These are phyloP conservation scores for Naganishia sp. DNA, from an alignment of 1,284 basidiomycete species.

Conservation along the genomic window DNA sequence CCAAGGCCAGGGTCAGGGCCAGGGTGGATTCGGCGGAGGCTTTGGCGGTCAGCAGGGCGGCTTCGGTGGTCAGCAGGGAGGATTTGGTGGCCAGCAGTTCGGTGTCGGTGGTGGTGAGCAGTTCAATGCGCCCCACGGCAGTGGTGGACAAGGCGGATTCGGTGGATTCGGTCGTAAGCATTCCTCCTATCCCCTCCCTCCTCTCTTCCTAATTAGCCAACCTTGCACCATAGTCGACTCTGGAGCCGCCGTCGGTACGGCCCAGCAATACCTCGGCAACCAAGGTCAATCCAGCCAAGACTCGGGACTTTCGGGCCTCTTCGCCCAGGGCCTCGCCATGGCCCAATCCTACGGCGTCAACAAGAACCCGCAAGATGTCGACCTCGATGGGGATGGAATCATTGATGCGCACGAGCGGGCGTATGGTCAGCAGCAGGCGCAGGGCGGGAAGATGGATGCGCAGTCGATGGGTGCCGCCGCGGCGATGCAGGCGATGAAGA, in stretches of 20 bases:
- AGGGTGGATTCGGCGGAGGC: constrained; percentile 6
- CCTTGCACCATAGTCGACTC: constrained; percentile 44
- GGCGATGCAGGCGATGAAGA: constrained; percentile 53
- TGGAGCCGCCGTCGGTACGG: constrained; percentile 43
- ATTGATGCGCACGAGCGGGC: constrained; percentile 60
- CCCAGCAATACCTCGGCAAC: constrained; percentile 36
- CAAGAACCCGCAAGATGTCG: constrained; percentile 42
- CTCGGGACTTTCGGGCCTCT: constrained; percentile 5
- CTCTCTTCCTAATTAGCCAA: neutral
- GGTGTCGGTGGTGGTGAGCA: constrained; percentile 2
- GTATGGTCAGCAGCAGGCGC: constrained; percentile 58
- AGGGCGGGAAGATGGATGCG: constrained; percentile 27
- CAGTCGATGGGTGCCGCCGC: constrained; percentile 58
- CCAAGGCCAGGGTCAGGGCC: constrained; percentile 37
- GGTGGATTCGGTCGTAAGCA: constrained; percentile 8
- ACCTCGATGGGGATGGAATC: constrained; percentile 67
- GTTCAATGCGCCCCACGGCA: neutral
- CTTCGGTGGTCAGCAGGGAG: neutral
- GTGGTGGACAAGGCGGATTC: constrained; percentile 18
- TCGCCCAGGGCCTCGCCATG: constrained; percentile 33
- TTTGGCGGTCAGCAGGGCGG: neutral
- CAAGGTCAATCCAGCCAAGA: constrained; percentile 4
- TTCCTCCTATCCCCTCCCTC: neutral
- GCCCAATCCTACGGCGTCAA: constrained; percentile 46
- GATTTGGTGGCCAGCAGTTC: constrained; percentile 7